Evolutionary conservation across 805 yeast genomes (phyloP), one percentile per base, ranked within the genome.

Genomic region (Spathaspora sp.): DNA sequence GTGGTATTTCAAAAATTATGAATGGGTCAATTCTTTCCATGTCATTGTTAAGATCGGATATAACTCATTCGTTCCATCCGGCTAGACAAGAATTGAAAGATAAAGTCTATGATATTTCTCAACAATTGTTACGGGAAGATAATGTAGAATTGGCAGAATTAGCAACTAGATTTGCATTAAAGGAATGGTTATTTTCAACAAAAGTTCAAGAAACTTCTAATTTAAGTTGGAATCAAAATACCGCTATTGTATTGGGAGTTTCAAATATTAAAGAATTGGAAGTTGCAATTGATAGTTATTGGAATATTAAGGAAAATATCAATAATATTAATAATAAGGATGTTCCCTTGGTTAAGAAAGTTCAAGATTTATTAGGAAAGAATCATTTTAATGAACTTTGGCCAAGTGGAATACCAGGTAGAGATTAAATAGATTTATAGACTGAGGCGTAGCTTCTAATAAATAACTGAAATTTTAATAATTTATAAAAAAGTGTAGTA

Each of bases 11-110:
- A 52, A 66, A 75, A 54, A 66, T 92, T n/a, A 68, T 85, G 63
- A 89, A 88, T 64, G 97, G 93, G 2, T 87, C 96, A 0, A 91
- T 94, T 39, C 72, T 93, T 53, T 82, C 92, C 50, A 92, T 92
- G 98, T 88, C 97, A 3, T 67, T 92, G 51, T 73, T 92, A 51
- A 77, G 96, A 53, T 78, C 86, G 0, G 83, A 77, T 20, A 72
- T 76, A 32, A 86, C 96, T 0, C 86, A 80, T 56, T 61, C 75
- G 1, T 93, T 91, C 77, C 97, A 92, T 61, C 97, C 97, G 0
- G 94, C 89, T 3, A 70, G 85, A 0, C 58, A 66, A 14, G 79
- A 65, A n/a, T 71, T 92, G 55, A 83, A 78, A 55, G 69, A 71
- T 1, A 82, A 81, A 0, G 84, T 83, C 2, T 62, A 68, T 31